phyloP scores from a whole-genome alignment of 1,284 basidiomycete genomes.

The Omphalotus olearius region DNA sequence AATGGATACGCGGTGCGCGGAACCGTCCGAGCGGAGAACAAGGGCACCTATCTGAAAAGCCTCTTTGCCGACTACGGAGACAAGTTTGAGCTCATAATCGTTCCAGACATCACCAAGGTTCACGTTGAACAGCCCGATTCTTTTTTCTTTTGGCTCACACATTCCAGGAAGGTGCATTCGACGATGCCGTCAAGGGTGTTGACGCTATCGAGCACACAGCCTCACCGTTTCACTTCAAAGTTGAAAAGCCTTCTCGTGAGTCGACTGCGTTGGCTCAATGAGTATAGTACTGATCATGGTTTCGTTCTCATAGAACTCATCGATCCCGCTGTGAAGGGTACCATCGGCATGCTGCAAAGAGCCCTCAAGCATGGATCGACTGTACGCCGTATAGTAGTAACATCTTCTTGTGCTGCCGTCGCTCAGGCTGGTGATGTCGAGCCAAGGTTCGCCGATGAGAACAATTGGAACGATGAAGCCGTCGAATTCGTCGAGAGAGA shows the following conservation, averaged over 20 bases:
- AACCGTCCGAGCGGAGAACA: constrained; percentile 40
- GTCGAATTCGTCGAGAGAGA: constrained; percentile 49
- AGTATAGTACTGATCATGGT: neutral
- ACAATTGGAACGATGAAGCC: constrained; percentile 65
- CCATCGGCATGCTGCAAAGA: constrained; percentile 51
- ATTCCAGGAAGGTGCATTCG: constrained; percentile 48
- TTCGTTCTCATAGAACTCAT: constrained; percentile 41
- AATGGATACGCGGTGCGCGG: constrained; percentile 40
- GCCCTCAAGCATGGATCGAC: constrained; percentile 46
- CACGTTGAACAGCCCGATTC: constrained; percentile 2
- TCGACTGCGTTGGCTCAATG: neutral
- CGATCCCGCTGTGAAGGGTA: constrained; percentile 61
- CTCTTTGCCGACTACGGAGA: constrained; percentile 36
- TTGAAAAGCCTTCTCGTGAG: constrained; percentile 33
- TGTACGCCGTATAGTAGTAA: constrained; percentile 64
- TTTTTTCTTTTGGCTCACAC: neutral
- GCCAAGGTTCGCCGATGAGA: constrained; percentile 32
- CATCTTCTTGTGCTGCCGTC: constrained; percentile 36
- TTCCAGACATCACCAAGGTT: constrained; percentile 42
- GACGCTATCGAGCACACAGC: constrained; percentile 55
- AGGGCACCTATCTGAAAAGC: constrained; percentile 38
- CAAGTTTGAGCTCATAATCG: constrained; percentile 38
- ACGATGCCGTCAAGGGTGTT: constrained; percentile 61
- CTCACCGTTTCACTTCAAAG: constrained; percentile 37
- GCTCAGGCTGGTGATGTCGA: constrained; percentile 16